Evolutionary conservation across 805 yeast genomes (phyloP).

Genomic region (Schwanniomyces occidentalis): DNA sequence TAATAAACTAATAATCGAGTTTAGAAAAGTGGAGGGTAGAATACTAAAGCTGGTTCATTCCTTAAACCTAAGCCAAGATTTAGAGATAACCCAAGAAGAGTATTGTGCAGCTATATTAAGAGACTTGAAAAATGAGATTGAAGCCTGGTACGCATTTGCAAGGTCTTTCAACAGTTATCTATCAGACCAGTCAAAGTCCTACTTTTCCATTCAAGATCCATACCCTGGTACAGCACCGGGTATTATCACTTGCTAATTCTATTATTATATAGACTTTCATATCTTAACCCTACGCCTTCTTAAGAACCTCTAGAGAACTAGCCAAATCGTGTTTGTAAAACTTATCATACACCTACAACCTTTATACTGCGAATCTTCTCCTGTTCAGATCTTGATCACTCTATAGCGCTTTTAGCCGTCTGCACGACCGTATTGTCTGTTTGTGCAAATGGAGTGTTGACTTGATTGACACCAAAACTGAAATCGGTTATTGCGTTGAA

Average conservation of each 20-base stretch:
- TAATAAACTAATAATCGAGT: slow-evolving; percentile 40
- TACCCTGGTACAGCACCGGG: slow-evolving; percentile 38
- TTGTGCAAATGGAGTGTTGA: slow-evolving; percentile 49
- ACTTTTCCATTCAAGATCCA: slow-evolving; percentile 23
- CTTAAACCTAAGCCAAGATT: slow-evolving; percentile 33
- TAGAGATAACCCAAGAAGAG: slow-evolving; percentile 28
- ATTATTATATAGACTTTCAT: slow-evolving; percentile 50
- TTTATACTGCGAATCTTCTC: slow-evolving; percentile 43
- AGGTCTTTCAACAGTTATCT: slow-evolving; percentile 1
- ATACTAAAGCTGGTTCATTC: slow-evolving; percentile 49
- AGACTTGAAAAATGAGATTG: slow-evolving; percentile 35
- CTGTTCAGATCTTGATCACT: slow-evolving; percentile 55
- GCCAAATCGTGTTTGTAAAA: slow-evolving; percentile 48
- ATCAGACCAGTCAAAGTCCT: not conserved
- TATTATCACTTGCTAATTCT: slow-evolving; percentile 50
- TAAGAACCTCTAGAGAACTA: slow-evolving; percentile 37
- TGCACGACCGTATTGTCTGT: slow-evolving; percentile 49
- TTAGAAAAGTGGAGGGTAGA: slow-evolving; percentile 49
- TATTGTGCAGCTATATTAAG: slow-evolving; percentile 22
- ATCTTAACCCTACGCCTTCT: slow-evolving; percentile 46
- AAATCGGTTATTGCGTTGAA: slow-evolving; percentile 47
- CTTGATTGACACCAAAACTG: slow-evolving; percentile 45
- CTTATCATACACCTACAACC: slow-evolving; percentile 45
- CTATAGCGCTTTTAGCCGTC: slow-evolving; percentile 46
- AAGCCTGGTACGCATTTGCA: slow-evolving; percentile 34